Evolutionary conservation across 495 filamentous ascomycete genomes (phyloP).

Genomic region (Talaromyces trachyspermus): DNA sequence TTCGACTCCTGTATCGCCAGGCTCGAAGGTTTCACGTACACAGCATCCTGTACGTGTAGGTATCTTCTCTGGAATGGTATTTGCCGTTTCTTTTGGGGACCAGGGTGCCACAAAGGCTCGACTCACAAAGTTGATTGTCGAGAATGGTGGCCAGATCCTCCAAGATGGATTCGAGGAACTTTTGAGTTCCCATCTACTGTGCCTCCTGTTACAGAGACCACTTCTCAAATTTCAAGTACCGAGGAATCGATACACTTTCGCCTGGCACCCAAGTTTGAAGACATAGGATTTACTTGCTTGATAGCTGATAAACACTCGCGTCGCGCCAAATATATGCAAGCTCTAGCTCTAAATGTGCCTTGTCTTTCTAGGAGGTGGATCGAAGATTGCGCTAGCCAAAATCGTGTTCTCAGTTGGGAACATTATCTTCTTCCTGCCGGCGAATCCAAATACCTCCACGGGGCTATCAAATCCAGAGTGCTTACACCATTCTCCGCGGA

Average conservation of each 20-base stretch:
- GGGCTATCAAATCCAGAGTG: conserved; percentile 67
- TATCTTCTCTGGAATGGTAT: conserved; percentile 70
- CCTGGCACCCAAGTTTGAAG: conserved; percentile 40
- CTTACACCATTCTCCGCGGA: conserved; percentile 52
- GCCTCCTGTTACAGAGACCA: conserved; percentile 17
- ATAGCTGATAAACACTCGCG: conserved; percentile 84
- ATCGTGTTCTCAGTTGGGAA: conserved; percentile 60
- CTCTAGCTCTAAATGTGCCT: conserved; percentile 81
- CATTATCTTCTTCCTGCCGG: conserved; percentile 84
- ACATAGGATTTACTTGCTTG: conserved; percentile 70
- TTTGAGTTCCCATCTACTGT: conserved; percentile 51
- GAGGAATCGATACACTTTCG: conserved; percentile 21
- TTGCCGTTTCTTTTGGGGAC: conserved; percentile 65
- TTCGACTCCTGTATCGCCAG: conserved; percentile 37
- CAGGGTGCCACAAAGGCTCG: conserved; percentile 46
- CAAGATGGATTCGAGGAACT: conserved; percentile 75
- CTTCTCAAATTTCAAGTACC: conserved; percentile 16
- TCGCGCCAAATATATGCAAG: conserved; percentile 92
- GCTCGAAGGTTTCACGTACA: conserved; percentile 32
- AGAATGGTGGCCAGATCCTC: conserved; percentile 67
- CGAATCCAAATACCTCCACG: conserved; percentile 65
- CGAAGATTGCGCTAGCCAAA: conserved; percentile 56
- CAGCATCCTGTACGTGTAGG: conserved; percentile 22
- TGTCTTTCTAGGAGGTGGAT: conserved; percentile 80
- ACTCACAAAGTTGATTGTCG: conserved; percentile 39